Base-by-base conservation (phyloP, 164 flowering plant species). In the Saururus chinensis region DNA sequence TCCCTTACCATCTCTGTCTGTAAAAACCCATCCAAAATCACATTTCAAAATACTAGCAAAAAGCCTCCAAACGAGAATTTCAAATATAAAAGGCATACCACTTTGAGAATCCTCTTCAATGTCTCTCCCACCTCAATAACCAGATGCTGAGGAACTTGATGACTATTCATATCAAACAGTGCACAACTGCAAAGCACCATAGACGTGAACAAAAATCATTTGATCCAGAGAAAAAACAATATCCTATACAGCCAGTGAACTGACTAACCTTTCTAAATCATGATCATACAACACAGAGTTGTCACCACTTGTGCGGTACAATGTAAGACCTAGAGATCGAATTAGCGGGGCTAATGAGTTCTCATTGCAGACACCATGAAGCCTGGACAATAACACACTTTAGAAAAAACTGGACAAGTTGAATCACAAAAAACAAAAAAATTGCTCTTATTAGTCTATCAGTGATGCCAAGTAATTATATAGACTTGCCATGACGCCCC, bases 321-420 rank as follows among this genome's bases (percentile, higher is more conserved):
- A 65, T 13, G 78, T 68, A 61, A 92, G 98, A 67, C 91, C 95
- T 51, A 89, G 74, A 53, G 69, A 62, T 37, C 92, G 81, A 64
- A 92, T 85, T 21, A 89, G 65, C n/a, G 96, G 96, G 67, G 98
- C 96, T 79, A 92, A 72, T 16, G 98, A 88, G 72, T 92, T 92
- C 78, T 92, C 96, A 76, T 92, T 84, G 79, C 98, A 92, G 37
- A 84, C 98, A 64, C 98, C 98, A 76, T 92, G 98, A 24, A 92
- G 66, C 98, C 96, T 92, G 83, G 63, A 73, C 16, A 24, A 40
- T 0, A 20, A n/a, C 21, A 13, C 7, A 14, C 21, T 20, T 14
- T 42, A 13, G 45, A 5, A 40, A 60, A 41, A 20, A 19, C n/a
- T 12, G 20, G 10, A 30, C 48, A 58, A 35, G 10, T 11, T 35